Evolutionary conservation across 2,329 filamentous ascomycete species (phyloP).

Genomic region (Fusarium scirpi): DNA sequence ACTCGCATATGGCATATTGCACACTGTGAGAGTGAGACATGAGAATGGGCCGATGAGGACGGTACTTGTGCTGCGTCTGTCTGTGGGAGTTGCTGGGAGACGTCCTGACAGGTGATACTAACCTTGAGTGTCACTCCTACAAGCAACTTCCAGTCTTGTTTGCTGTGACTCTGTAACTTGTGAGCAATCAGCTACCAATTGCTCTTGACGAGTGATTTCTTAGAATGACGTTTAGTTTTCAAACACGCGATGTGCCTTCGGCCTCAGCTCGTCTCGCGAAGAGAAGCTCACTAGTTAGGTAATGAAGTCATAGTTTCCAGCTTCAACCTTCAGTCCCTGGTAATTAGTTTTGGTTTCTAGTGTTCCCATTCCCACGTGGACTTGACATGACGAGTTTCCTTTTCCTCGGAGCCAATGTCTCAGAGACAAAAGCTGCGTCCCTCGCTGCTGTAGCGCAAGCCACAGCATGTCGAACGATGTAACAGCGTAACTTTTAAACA

Average conservation of each 20-base stretch:
- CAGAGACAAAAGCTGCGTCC: conserved; percentile 17
- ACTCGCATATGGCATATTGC: conserved; percentile 23
- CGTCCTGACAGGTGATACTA: conserved; percentile 26
- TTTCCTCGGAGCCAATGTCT: conserved; percentile 28
- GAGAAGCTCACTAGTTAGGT: background rate
- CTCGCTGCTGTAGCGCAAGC: conserved; percentile 34
- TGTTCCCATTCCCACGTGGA: conserved; percentile 32
- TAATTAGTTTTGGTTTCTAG: background rate
- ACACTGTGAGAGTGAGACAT: conserved; percentile 12
- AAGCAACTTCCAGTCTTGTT: background rate
- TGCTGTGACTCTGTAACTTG: background rate
- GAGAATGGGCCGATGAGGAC: conserved; percentile 27
- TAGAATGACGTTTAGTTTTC: background rate
- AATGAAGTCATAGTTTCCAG: background rate
- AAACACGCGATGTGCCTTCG: background rate
- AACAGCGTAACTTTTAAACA: conserved; percentile 1
- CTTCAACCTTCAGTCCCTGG: conserved; percentile 1
- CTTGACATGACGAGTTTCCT: conserved; percentile 22
- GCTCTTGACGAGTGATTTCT: background rate
- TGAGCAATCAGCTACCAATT: background rate
- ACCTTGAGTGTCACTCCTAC: conserved; percentile 2
- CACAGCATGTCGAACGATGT: conserved; percentile 28
- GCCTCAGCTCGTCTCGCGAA: background rate
- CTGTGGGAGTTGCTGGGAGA: conserved; percentile 11
- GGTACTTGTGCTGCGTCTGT: conserved; percentile 3